Percentiles rank a stretch among this genome's conserved stretches.
phyloP scores from a whole-genome alignment of 2,329 filamentous ascomycete genomes.

The Sporothrix euskadiensis region DNA sequence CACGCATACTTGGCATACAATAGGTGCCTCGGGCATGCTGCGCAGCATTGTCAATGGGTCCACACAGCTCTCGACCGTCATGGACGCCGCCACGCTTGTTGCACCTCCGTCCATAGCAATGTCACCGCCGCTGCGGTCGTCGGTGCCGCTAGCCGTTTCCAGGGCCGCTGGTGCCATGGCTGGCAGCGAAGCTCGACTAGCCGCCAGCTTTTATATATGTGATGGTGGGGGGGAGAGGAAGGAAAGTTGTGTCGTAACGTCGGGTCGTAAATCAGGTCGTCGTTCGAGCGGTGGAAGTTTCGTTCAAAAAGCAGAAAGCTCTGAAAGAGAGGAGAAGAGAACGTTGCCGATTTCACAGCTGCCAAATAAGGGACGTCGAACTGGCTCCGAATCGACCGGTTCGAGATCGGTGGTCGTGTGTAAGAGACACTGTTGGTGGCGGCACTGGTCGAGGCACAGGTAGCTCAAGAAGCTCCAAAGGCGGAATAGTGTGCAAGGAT shows the following conservation, averaged over 20 bases:
- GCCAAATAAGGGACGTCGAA: background rate
- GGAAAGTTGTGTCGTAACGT: background rate
- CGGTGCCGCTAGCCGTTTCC: slow-evolving; percentile 30
- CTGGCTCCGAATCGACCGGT: background rate
- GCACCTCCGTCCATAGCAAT: slow-evolving; percentile 38
- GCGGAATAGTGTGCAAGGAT: background rate
- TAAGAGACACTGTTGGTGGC: background rate
- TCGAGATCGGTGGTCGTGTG: slow-evolving; percentile 9
- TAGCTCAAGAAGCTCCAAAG: background rate
- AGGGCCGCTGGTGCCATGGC: slow-evolving; percentile 44
- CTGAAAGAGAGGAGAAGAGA: background rate
- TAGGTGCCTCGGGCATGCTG: slow-evolving; percentile 38
- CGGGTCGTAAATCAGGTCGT: background rate
- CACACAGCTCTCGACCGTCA: slow-evolving; percentile 41
- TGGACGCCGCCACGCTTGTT: slow-evolving; percentile 37
- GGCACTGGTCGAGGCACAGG: slow-evolving; percentile 12
- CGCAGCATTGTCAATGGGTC: slow-evolving; percentile 52
- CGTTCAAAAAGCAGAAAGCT: background rate
- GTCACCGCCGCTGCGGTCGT: slow-evolving; percentile 32
- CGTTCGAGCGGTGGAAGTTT: background rate
- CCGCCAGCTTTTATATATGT: slow-evolving; percentile 26
- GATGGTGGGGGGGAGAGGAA: background rate
- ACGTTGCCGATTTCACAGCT: too few species aligned
- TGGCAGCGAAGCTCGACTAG: slow-evolving; percentile 11
- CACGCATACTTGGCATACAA: slow-evolving; percentile 44